phyloP scores from a whole-genome alignment of 345 rosid species.

The Euphorbia pulcherrima region DNA sequence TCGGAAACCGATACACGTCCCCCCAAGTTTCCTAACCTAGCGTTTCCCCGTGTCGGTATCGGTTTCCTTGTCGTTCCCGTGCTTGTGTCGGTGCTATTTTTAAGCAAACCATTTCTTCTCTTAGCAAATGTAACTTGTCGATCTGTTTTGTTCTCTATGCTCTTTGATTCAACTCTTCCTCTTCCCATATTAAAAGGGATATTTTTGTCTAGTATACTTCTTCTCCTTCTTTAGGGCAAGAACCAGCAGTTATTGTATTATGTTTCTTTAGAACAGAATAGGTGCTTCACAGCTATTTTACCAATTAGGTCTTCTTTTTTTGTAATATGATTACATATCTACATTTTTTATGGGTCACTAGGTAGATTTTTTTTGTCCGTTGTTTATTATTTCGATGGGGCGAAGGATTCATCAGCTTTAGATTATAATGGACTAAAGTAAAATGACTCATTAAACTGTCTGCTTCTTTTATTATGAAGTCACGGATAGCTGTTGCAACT shows the following conservation, averaged over 20 bases:
- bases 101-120: slow-evolving; percentile 26
- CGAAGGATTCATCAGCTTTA: too few relatives aligned
- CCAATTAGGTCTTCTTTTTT: neutral
- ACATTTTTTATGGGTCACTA: slow-evolving; percentile 4
- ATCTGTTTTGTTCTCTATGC: slow-evolving; percentile 60
- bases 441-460: too few relatives aligned
- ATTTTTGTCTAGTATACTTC: neutral
- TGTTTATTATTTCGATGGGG: neutral
- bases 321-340: neutral
- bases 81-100: too few relatives aligned
- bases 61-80: too few relatives aligned
- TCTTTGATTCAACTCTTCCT: slow-evolving; percentile 58
- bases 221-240: slow-evolving; percentile 27
- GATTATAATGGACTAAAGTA: too few relatives aligned
- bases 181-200: slow-evolving; percentile 37
- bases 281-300: neutral
- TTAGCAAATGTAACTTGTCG: slow-evolving; percentile 26
- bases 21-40: too few relatives aligned
- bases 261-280: neutral
- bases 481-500: too few relatives aligned
- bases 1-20: too few relatives aligned
- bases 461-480: too few relatives aligned
- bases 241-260: neutral
- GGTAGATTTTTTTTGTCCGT: neutral
- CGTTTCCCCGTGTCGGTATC: too few relatives aligned